These are phyloP conservation scores for Anisodus tanguticus DNA, from an alignment of 257 asterid genomes.

Conservation along the genomic window DNA sequence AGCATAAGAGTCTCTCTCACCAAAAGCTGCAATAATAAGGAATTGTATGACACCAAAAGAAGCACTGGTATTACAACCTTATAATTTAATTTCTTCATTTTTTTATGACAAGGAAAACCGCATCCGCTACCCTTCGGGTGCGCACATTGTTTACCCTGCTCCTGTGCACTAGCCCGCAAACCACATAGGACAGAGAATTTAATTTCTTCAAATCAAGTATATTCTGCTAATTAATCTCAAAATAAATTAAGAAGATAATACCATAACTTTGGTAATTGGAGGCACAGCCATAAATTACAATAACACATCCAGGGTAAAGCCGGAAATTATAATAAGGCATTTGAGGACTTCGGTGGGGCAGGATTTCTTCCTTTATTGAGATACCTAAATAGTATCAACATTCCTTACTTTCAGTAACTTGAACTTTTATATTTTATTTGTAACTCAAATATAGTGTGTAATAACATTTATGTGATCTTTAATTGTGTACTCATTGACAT, in stretches of 20 bases:
- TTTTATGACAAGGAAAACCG: no score
- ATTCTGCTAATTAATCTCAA: not conserved
- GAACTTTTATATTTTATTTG: not conserved
- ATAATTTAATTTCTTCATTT: not conserved
- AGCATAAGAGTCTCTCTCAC: not conserved
- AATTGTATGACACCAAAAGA: not conserved
- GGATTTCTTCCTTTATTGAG: not conserved
- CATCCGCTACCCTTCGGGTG: no score
- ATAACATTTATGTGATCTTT: not conserved
- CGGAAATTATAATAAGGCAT: not conserved
- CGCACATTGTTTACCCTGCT: no score
- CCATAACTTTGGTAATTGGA: not conserved
- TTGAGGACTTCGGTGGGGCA: not conserved
- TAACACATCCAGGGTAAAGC: not conserved
- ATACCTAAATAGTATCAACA: constrained; percentile 4
- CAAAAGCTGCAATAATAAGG: not conserved
- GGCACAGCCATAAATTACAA: not conserved
- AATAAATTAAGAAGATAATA: not conserved
- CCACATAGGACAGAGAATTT: no score
- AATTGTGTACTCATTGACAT: not conserved
- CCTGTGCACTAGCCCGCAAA: no score
- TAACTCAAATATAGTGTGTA: not conserved
- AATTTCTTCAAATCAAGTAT: not conserved
- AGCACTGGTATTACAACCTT: not conserved
- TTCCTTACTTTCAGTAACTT: constrained; percentile 17